Percentiles rank a stretch among this genome's conserved stretches.
These are phyloP conservation scores for Xanthoceras sorbifolium DNA, from an alignment of 345 rosid genomes.

Conservation along the genomic window DNA sequence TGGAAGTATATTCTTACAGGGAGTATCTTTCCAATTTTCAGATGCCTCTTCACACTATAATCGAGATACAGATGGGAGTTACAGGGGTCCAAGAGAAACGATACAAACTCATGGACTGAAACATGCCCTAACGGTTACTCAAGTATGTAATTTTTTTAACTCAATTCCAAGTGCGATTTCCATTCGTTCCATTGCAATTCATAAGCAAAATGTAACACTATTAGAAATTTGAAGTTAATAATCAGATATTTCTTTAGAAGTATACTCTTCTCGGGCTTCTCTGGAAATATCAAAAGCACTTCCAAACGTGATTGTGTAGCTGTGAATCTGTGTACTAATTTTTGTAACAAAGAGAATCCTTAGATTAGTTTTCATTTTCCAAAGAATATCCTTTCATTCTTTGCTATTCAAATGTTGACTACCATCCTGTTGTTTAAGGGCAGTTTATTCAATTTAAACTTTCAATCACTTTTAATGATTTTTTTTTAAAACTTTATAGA, in stretches of 20 bases:
- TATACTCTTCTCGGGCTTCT: not conserved
- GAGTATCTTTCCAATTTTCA: constrained; percentile 34
- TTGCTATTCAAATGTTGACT: too few species aligned
- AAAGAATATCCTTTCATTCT: too few species aligned
- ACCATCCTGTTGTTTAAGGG: too few species aligned
- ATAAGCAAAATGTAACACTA: constrained; percentile 19
- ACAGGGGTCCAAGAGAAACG: constrained; percentile 98
- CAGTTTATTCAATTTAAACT: too few species aligned
- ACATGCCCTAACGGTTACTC: not conserved
- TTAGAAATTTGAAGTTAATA: not conserved
- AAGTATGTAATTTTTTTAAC: constrained; percentile 3
- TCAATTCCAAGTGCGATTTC: not conserved
- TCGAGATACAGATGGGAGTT: constrained; percentile 99
- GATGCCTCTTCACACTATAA: constrained; percentile 97
- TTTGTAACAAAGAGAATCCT: too few species aligned
- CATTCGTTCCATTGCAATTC: constrained; percentile 21
- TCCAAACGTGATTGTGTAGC: not conserved
- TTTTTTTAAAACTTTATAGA: too few species aligned
- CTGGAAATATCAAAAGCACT: not conserved
- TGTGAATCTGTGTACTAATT: too few species aligned
- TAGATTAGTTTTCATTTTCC: too few species aligned
- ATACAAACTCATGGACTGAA: constrained; percentile 97
- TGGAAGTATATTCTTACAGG: not conserved
- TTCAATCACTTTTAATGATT: too few species aligned
- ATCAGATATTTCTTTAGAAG: not conserved